Evolutionary conservation across 805 yeast species (phyloP).

Genomic region (Barnettozyma vustinii): DNA sequence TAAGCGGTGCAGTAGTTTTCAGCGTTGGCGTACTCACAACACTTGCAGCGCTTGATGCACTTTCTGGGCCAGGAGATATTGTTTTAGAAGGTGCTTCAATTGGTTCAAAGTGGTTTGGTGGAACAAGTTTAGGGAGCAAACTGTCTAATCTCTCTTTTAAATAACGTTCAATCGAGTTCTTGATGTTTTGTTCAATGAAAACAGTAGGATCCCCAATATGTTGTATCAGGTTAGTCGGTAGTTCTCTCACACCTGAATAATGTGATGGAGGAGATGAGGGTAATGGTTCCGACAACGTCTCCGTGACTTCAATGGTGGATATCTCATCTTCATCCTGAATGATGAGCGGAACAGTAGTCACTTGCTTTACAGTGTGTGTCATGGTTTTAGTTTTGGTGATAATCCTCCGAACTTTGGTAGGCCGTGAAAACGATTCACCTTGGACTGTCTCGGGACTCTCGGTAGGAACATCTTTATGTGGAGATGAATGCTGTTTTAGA

Average conservation of each 20-base stretch:
- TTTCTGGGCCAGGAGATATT: neutral
- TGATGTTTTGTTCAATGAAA: slow-evolving; percentile 3
- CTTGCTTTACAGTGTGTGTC: neutral
- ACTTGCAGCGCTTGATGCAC: neutral
- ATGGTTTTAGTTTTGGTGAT: neutral
- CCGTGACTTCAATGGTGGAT: neutral
- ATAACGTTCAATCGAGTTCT: slow-evolving; percentile 4
- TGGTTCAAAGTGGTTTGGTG: no score
- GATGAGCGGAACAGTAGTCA: neutral
- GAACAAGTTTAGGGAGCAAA: neutral
- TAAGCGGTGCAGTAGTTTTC: neutral
- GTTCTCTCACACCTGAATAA: no score
- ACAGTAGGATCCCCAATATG: neutral
- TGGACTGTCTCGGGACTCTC: neutral
- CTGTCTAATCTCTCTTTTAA: slow-evolving; percentile 6
- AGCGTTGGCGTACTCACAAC: neutral
- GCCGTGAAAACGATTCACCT: neutral
- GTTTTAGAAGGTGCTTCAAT: neutral
- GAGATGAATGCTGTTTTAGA: neutral
- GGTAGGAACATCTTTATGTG: neutral
- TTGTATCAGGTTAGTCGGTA: neutral
- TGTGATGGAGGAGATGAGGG: neutral
- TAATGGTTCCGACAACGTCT: neutral
- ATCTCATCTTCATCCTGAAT: neutral
- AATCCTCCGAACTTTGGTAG: neutral